Evolutionary conservation across 129 eudicot genomes (phyloP).

Genomic region (Artemisia argyi): DNA sequence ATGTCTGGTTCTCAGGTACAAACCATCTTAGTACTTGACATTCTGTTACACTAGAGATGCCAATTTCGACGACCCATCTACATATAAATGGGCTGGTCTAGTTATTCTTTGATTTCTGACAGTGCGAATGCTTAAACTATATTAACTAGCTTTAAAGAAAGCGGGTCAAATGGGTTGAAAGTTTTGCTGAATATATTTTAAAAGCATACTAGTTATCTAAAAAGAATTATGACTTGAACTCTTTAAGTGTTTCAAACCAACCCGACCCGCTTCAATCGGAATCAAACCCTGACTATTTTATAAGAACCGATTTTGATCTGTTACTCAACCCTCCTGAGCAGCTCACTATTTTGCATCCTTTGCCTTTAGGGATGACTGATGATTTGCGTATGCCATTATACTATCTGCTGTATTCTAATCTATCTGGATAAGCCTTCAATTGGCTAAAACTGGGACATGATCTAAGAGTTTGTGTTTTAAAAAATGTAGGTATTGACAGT

Average conservation of each 20-base stretch:
- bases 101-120: too few relatives aligned
- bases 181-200: too few relatives aligned
- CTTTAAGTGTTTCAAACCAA: not conserved
- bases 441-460: too few relatives aligned
- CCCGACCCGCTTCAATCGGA: not conserved
- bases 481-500: conserved; percentile 83
- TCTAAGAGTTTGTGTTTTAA: not conserved
- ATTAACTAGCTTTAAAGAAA: too few relatives aligned
- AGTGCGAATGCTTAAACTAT: too few relatives aligned
- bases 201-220: not conserved
- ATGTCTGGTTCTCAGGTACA: conserved; percentile 95
- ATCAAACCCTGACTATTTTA: too few relatives aligned
- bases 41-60: not conserved
- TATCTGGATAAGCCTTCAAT: not conserved
- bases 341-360: not conserved
- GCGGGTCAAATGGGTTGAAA: too few relatives aligned
- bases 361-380: not conserved
- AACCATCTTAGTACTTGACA: not conserved
- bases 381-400: too few relatives aligned
- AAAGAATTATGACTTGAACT: not conserved
- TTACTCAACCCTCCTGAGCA: not conserved
- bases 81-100: too few relatives aligned
- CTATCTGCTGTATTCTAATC: too few relatives aligned
- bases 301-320: not conserved
- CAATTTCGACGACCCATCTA: not conserved